phyloP scores from a whole-genome alignment of 768 basidiomycete species.

The Stropharia rugosoannulata region DNA sequence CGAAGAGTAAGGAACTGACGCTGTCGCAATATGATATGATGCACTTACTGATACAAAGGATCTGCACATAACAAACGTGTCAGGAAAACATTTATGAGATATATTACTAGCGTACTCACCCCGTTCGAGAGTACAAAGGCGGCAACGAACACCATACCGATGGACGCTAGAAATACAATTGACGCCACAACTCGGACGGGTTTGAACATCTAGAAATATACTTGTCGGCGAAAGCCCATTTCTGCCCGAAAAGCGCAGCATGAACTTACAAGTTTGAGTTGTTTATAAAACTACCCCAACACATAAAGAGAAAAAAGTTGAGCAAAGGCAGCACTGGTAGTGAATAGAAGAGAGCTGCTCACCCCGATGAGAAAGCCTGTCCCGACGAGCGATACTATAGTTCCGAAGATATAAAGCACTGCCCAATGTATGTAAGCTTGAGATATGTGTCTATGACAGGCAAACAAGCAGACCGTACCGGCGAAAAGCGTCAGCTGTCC shows the following conservation, averaged over 20 bases:
- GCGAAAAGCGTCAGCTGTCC: slow-evolving; percentile 71
- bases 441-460: slow-evolving; percentile 3
- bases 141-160: slow-evolving; percentile 80
- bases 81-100: neutral
- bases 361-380: slow-evolving; percentile 93
- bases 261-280: slow-evolving; percentile 67
- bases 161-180: slow-evolving; percentile 72
- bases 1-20: slow-evolving; percentile 7
- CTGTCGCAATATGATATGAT: neutral
- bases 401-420: slow-evolving; percentile 86
- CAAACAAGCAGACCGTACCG: slow-evolving; percentile 44
- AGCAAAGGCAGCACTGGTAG: neutral
- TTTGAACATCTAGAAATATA: slow-evolving; percentile 80
- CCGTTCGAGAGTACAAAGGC: slow-evolving; percentile 77
- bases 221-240: neutral
- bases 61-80: slow-evolving; percentile 29
- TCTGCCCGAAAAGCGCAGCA: neutral
- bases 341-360: slow-evolving; percentile 27
- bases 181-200: slow-evolving; percentile 85
- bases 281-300: slow-evolving; percentile 64
- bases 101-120: slow-evolving; percentile 37
- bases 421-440: neutral
- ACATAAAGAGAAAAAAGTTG: neutral
- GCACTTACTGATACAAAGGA: slow-evolving; percentile 66
- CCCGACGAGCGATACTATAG: slow-evolving; percentile 77